Evolutionary conservation across 2,329 filamentous ascomycete genomes (phyloP).

Genomic region (Aspergillus novofumigatus): DNA sequence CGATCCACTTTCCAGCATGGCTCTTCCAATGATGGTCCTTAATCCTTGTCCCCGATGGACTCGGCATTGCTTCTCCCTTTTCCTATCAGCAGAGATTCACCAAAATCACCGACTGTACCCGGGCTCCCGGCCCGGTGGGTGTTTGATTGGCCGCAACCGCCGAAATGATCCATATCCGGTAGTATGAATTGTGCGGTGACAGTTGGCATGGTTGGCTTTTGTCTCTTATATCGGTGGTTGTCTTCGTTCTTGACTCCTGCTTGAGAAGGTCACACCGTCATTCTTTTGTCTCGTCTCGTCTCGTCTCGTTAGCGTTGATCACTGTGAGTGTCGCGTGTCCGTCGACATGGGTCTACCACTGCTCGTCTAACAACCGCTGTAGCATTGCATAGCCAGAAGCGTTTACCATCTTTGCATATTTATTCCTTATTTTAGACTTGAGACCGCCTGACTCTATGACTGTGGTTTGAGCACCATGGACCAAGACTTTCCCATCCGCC

Average conservation of each 20-base stretch:
- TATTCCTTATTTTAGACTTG: neutral
- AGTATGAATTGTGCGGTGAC: neutral
- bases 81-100: neutral
- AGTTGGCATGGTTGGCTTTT: constrained; percentile 5
- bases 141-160: constrained; percentile 11
- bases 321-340: neutral
- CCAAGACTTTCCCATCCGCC: constrained; percentile 21
- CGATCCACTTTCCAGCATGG: neutral
- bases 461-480: constrained; percentile 17
- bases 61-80: constrained; percentile 6
- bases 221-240: neutral
- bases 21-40: neutral
- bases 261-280: neutral
- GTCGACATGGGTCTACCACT: neutral
- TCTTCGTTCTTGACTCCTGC: neutral
- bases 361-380: neutral
- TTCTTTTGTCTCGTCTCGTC: neutral
- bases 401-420: neutral
- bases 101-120: constrained; percentile 12
- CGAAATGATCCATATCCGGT: constrained; percentile 8
- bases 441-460: neutral
- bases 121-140: constrained; percentile 13
- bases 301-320: neutral
- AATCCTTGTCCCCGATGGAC: neutral
- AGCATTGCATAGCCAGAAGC: neutral